These are phyloP conservation scores for Rossbeevera mucosa DNA, from an alignment of 768 basidiomycete genomes.

Conservation along the genomic window DNA sequence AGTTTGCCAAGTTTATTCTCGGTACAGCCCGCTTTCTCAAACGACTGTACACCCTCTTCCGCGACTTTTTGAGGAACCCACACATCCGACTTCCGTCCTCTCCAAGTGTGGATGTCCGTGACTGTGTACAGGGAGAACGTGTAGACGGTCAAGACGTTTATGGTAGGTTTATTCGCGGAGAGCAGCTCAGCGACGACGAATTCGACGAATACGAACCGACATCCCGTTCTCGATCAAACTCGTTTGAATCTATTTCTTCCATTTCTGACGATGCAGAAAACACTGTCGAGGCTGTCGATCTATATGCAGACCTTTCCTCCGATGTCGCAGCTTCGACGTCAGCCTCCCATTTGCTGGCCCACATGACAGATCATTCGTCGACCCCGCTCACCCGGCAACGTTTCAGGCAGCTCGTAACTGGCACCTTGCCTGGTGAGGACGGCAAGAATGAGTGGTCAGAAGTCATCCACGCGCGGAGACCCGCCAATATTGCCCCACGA, in stretches of 20 bases:
- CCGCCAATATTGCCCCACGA: conserved; percentile 15
- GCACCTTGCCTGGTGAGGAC: conserved; percentile 13
- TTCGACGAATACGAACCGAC: conserved; percentile 35
- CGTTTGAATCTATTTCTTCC: conserved; percentile 21
- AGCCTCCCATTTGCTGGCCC: conserved; percentile 50
- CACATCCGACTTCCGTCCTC: conserved; percentile 7
- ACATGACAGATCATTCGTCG: conserved; percentile 41
- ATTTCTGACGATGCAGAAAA: conserved; percentile 29
- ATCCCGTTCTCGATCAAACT: conserved; percentile 20
- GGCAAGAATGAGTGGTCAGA: conserved; percentile 26
- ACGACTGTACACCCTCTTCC: conserved; percentile 13
- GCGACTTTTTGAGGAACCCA: conserved; percentile 17
- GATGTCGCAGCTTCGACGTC: conserved; percentile 30
- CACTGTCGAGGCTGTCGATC: conserved; percentile 40
- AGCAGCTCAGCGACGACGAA: conserved; percentile 48
- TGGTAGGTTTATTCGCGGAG: conserved; percentile 56
- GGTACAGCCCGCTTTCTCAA: conserved; percentile 28
- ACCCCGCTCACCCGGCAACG: conserved; percentile 47
- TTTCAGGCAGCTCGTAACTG: conserved; percentile 37
- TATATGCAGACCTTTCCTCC: conserved; percentile 54
- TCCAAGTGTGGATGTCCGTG: conserved; percentile 8
- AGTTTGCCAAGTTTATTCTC: conserved; percentile 32
- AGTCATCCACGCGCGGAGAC: conserved; percentile 27
- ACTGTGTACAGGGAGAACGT: conserved; percentile 7
- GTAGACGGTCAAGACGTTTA: conserved; percentile 42